Evolutionary conservation across 106 monocot genomes (phyloP), one percentile per base, ranked within the genome.

Genomic region (Allium fistulosum): DNA sequence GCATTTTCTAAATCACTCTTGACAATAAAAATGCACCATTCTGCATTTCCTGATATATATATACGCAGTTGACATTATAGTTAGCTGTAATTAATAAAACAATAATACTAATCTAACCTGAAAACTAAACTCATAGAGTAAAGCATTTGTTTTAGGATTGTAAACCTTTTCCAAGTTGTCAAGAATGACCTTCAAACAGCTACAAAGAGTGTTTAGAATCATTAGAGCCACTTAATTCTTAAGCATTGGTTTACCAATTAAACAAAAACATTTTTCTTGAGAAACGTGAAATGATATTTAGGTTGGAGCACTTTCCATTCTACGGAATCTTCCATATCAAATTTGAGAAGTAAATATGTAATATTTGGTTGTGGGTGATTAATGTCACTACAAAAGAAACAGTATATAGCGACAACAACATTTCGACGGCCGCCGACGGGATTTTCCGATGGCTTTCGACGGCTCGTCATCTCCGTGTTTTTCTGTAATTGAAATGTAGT

Each of bases 161-260:
- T 82, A 73, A 62, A 92, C 68, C 46, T 71, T 84, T 57, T 97
- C 96, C 66, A 97, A 73, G 75, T 77, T 92, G 70, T 92, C 92
- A 76, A 97, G 88, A 71, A 92, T 92, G 65, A 92, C 84, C 77
- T 88, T 97, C 81, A 97, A 75, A 59, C 96, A 97, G 76, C 96
- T 97, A 77, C 58, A 87, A 0, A 71, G 13, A 67, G 17, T 55
- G 18, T 60, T 17, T 12, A 59, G 18, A 22, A 22, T 22, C 10
- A 46, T 49, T 27, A 27, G 48, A 22, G 22, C 22, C n/a, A 9
- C 17, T 65, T 28, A 49, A 68, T 64, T n/a, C 13, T 49, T 46
- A 3, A 56, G 9, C 8, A 49, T 63, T n/a, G 58, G 48, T 59
- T 26, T n/a, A 73, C 69, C 3, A 17, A 22, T 22, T 22, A 10